A percentile compares a stretch with the other conserved stretches of the same genome.
Conservation (phyloP, 306 rosid species). For the Crotalaria pallida region DNA sequence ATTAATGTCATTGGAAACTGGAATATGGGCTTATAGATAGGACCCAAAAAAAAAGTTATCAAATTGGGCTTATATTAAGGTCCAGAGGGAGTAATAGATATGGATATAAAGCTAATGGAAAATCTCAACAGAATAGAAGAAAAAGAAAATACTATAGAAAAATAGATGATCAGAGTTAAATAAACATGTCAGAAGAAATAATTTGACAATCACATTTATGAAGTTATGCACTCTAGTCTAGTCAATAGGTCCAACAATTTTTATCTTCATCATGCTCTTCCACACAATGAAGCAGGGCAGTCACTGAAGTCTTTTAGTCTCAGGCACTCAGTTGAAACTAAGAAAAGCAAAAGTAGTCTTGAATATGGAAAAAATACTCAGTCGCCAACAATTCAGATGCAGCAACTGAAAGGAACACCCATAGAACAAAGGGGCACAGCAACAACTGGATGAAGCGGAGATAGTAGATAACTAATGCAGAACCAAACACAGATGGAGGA, state of each 20-base stretch:
- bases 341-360: neutral
- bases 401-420: neutral
- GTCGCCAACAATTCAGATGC: too few species aligned
- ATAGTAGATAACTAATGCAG: neutral
- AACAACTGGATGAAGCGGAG: neutral
- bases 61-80: too few species aligned
- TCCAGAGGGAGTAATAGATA: neutral
- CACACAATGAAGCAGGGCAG: neutral
- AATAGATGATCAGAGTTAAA: neutral
- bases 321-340: neutral
- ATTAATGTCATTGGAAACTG: too few species aligned
- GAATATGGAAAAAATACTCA: neutral
- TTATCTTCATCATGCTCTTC: neutral
- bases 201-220: neutral
- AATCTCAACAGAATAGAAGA: neutral
- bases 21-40: too few species aligned
- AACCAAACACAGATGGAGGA: neutral
- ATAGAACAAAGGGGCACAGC: neutral
- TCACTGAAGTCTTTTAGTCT: neutral
- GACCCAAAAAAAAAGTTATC: too few species aligned
- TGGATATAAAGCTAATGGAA: neutral
- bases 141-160: neutral
- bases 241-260: neutral
- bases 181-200: neutral
- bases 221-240: neutral